phyloP scores from a whole-genome alignment of 352 stramenopile species.

The Pilasporangium apinafurcum region DNA sequence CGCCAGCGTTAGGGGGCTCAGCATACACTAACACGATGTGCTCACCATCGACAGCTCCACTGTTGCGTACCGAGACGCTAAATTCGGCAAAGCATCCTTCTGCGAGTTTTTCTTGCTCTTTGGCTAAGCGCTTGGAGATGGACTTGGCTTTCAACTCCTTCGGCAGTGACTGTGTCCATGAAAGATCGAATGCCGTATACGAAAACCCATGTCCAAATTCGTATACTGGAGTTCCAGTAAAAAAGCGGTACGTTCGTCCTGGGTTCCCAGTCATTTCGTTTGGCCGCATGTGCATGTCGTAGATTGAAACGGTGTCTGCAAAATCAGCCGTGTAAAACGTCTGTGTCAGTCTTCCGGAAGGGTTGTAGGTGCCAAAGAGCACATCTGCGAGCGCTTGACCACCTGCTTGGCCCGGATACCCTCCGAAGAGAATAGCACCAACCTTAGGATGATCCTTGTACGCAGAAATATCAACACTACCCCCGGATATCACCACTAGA shows the following conservation, averaged over 20 bases:
- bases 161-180: slow-evolving; percentile 17
- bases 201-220: slow-evolving; percentile 74
- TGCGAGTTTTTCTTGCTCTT: too few species aligned
- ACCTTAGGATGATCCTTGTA: slow-evolving; percentile 59
- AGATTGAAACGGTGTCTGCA: slow-evolving; percentile 42
- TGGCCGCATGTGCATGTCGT: slow-evolving; percentile 86
- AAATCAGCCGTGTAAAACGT: slow-evolving; percentile 66
- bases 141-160: slow-evolving; percentile 2
- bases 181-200: slow-evolving; percentile 64
- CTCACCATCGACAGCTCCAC: slow-evolving; percentile 26
- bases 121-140: slow-evolving; percentile 8
- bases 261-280: slow-evolving; percentile 43
- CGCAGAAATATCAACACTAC: slow-evolving; percentile 59
- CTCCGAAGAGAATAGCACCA: slow-evolving; percentile 57
- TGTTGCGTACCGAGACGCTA: slow-evolving; percentile 37
- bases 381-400: slow-evolving; percentile 71
- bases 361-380: slow-evolving; percentile 68
- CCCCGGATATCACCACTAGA: slow-evolving; percentile 76
- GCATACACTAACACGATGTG: slow-evolving; percentile 35
- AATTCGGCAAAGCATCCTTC: too few species aligned
- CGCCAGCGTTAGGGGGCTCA: slow-evolving; percentile 17
- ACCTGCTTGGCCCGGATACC: slow-evolving; percentile 64
- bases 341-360: slow-evolving; percentile 55
- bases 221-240: slow-evolving; percentile 55
- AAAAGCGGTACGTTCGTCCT: slow-evolving; percentile 87